Evolutionary conservation across 2,329 filamentous ascomycete species (phyloP), one percentile per base, ranked within the genome.

Genomic region (Ceratocystis papillata): DNA sequence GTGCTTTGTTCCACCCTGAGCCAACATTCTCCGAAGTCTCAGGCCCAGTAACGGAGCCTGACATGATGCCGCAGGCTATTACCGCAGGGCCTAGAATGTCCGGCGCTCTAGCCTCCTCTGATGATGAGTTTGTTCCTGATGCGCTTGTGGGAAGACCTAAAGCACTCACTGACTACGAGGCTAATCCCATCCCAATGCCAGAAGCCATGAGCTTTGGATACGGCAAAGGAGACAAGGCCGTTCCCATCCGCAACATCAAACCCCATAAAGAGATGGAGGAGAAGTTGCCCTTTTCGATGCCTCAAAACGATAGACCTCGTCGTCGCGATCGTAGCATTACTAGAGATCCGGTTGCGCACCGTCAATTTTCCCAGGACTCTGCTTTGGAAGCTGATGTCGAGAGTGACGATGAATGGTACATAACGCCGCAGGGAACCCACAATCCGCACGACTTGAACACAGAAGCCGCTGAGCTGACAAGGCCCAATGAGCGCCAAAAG

Each of bases 401-500:
- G 57, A 74, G 75, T 57, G 73, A 73, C 65, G 76, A 74, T 65
- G 71, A 68, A 45, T 72, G 72, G 12, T 44, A 46, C 7, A 22
- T 22, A 15, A 22, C 65, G 8, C 37, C 30, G 8, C 60, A 53
- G 28, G 76, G 82, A 67, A 86, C 82, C 70, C 77, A 76, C 69
- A 85, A 81, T 64, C 72, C 85, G 22, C 77, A 82, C 55, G 77
- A 85, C 64, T 75, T 84, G 70, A 82, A 83, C 17, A 79, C 79
- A 2, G 83, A 80, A 0, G 80, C 79, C 4, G 76, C 79, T n/a
- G 80, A 78, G 4, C 80, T 44, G 63, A 61, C n/a, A 60, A 67
- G 78, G 80, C 68, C 79, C 83, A 71, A 15, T 45, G 66, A 22
- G 63, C 66, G 3, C 17, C 59, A 2, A 60, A 63, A n/a, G 37